Evolutionary conservation across 139 green algal genomes (phyloP).

Genomic region (Auxenochlorella pyrenoidosa): DNA sequence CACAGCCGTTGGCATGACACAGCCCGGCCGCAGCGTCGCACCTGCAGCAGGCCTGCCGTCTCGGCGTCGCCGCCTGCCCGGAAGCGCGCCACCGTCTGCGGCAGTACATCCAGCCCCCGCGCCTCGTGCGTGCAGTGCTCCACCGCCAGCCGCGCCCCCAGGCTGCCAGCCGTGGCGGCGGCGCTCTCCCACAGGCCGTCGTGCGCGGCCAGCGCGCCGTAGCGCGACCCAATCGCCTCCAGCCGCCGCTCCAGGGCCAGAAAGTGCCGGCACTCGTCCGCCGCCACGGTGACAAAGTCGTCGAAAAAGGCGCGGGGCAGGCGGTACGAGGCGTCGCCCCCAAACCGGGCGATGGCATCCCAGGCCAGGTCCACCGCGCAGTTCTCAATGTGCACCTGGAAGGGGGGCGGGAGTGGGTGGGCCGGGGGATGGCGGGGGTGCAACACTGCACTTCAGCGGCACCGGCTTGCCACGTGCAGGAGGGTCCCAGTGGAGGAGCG

Average conservation of each 20-base stretch:
- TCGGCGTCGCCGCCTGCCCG: conserved; percentile 16
- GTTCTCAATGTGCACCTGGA: conserved; percentile 80
- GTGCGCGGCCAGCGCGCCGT: conserved; percentile 86
- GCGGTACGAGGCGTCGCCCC: conserved; percentile 43
- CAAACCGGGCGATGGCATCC: conserved; percentile 89
- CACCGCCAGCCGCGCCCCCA: conserved; percentile 81
- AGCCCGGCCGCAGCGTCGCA: neutral
- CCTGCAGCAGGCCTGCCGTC: conserved; percentile 24
- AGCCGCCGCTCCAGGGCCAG: conserved; percentile 63
- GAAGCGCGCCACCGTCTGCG: conserved; percentile 88
- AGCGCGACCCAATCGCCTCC: conserved; percentile 67
- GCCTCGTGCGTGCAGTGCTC: conserved; percentile 95
- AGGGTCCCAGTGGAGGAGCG: too few species aligned
- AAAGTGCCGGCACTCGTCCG: conserved; percentile 91
- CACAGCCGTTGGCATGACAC: too few species aligned
- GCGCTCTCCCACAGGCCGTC: conserved; percentile 93
- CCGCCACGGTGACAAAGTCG: conserved; percentile 83
- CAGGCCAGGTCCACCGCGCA: conserved; percentile 89
- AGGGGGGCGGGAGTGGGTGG: neutral
- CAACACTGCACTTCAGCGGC: too few species aligned
- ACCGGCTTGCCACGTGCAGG: too few species aligned
- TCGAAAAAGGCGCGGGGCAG: conserved; percentile 80
- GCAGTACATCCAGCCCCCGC: conserved; percentile 88
- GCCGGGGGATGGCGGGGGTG: neutral
- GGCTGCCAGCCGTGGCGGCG: conserved; percentile 56